Conservation (phyloP, 495 filamentous ascomycete genomes). For the Penicillium arizonense region DNA sequence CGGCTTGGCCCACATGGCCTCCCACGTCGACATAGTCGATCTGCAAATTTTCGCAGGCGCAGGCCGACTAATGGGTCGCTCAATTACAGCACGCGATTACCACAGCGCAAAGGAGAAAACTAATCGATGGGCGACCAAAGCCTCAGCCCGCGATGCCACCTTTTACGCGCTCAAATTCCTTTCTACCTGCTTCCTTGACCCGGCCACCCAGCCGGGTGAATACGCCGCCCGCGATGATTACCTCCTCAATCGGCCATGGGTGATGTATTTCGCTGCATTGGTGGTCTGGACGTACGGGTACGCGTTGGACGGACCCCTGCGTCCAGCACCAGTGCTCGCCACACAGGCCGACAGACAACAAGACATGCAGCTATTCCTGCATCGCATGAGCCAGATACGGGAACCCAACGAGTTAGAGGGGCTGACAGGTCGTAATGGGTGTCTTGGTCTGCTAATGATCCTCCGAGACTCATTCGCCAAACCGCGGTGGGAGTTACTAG, state of each 20-base stretch:
- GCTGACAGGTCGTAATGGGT: constrained; percentile 77
- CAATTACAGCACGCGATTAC: constrained; percentile 80
- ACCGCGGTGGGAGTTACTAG: constrained; percentile 87
- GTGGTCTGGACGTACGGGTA: constrained; percentile 96
- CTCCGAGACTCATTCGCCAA: constrained; percentile 77
- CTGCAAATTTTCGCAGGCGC: constrained; percentile 94
- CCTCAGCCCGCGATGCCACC: constrained; percentile 86
- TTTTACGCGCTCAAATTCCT: constrained; percentile 93
- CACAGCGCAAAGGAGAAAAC: constrained; percentile 74
- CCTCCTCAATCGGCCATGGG: constrained; percentile 91
- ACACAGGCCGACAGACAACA: constrained; percentile 63
- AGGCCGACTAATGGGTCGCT: constrained; percentile 77
- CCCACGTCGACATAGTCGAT: constrained; percentile 97
- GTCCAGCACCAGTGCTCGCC: constrained; percentile 47
- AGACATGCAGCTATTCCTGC: constrained; percentile 79
- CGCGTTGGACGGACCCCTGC: constrained; percentile 79
- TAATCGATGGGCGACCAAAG: constrained; percentile 85
- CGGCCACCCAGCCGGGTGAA: constrained; percentile 36
- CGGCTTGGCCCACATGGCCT: constrained; percentile 94
- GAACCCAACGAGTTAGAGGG: constrained; percentile 77
- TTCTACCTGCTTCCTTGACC: constrained; percentile 69
- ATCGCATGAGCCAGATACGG: constrained; percentile 68
- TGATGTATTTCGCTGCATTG: constrained; percentile 89
- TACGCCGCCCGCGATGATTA: constrained; percentile 90
- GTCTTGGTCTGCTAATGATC: constrained; percentile 78